Conservation (phyloP, 2,329 filamentous ascomycete species). For the Piedraia hortae region DNA sequence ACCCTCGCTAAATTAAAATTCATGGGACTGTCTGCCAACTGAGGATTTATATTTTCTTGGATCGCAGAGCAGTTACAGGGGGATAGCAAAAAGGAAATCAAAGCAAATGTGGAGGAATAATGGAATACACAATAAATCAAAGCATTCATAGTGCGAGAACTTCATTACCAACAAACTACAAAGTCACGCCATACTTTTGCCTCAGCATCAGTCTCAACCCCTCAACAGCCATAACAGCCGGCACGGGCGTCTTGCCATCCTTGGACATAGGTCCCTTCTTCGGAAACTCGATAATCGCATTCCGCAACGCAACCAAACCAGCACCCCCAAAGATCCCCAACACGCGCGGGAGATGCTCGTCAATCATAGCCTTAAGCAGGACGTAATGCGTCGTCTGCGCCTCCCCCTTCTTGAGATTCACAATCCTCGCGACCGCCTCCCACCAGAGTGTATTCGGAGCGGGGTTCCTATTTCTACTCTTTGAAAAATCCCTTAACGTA, state of each 20-base stretch:
- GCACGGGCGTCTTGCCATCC: conserved; percentile 1
- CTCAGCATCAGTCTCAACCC: conserved; percentile 1
- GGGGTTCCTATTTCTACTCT: conserved; percentile 37
- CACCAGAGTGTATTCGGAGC: conserved; percentile 64
- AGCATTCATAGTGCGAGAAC: too few species aligned
- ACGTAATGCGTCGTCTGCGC: conserved; percentile 21
- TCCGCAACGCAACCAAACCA: conserved; percentile 39
- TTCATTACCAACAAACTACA: conserved; percentile 2
- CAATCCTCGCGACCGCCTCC: conserved; percentile 45
- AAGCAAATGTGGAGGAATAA: too few species aligned
- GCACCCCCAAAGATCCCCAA: conserved; percentile 56
- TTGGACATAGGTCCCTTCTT: conserved; percentile 2
- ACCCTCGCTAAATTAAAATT: too few species aligned
- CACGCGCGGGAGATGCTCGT: conserved; percentile 45
- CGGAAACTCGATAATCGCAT: conserved; percentile 4
- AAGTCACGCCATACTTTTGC: conserved; percentile 1
- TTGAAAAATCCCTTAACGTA: conserved; percentile 55
- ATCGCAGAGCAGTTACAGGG: too few species aligned
- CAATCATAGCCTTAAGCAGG: conserved; percentile 25
- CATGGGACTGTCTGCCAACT: too few species aligned
- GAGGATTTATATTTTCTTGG: too few species aligned
- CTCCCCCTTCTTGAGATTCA: conserved; percentile 38
- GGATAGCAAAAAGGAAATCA: too few species aligned
- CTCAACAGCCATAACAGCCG: conserved; percentile 2
- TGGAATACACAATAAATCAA: too few species aligned